These are phyloP conservation scores for Cenchrus americanus DNA, from an alignment of 176 grass and related monocot species.

Conservation along the genomic window DNA sequence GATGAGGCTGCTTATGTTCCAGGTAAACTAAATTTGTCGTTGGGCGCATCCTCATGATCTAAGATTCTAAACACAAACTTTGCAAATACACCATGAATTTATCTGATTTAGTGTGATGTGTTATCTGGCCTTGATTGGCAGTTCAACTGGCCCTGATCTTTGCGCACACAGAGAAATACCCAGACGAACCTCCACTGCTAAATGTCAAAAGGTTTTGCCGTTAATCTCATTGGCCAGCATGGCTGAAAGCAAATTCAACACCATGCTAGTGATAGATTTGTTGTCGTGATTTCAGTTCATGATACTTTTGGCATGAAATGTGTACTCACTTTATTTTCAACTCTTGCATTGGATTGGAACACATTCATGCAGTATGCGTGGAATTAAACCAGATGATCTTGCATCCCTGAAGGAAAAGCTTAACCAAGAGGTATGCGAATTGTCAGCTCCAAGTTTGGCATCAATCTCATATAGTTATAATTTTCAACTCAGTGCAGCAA, in stretches of 20 bases:
- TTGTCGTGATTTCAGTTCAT: conserved; percentile 3
- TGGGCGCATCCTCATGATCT: background rate
- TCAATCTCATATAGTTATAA: conserved; percentile 9
- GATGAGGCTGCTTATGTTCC: conserved; percentile 72
- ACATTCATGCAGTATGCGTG: conserved; percentile 62
- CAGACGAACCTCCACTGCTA: conserved; percentile 87
- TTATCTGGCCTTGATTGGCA: conserved; percentile 50
- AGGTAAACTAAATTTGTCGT: conserved; percentile 52
- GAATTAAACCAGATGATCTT: conserved; percentile 89
- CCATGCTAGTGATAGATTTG: background rate
- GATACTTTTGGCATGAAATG: conserved; percentile 29
- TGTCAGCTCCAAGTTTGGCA: conserved; percentile 13
- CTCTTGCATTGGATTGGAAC: conserved; percentile 31
- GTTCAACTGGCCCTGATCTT: conserved; percentile 97
- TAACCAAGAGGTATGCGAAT: conserved; percentile 74
- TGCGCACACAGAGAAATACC: conserved; percentile 95
- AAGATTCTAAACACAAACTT: background rate
- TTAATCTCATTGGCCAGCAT: conserved; percentile 32
- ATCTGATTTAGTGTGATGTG: conserved; percentile 2
- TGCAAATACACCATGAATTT: conserved; percentile 3
- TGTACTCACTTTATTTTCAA: conserved; percentile 33
- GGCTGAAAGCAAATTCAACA: conserved; percentile 14
- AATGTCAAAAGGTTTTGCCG: conserved; percentile 78
- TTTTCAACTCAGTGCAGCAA: background rate
- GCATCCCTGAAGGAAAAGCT: conserved; percentile 78